Evolutionary conservation across 108 stramenopile species (phyloP).

Genomic region (Nitzschia sp.): DNA sequence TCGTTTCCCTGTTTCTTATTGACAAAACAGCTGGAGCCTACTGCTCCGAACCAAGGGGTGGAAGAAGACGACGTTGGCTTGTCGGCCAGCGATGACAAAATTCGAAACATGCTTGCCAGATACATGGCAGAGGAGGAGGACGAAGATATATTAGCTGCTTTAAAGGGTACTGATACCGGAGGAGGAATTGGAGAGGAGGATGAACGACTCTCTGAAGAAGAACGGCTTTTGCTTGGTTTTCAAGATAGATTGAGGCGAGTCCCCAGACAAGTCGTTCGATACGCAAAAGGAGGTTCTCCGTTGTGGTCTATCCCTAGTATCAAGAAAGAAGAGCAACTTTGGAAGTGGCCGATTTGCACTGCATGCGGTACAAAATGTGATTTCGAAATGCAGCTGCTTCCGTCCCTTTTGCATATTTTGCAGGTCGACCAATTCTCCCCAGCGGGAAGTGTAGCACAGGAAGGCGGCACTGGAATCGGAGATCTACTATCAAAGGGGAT

Average conservation of each 20-base stretch:
- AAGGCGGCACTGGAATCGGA: not conserved
- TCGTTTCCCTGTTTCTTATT: constrained; percentile 47
- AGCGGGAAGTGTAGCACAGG: not conserved
- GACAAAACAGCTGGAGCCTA: constrained; percentile 58
- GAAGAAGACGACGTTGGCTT: constrained; percentile 77
- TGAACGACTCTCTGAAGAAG: constrained; percentile 69
- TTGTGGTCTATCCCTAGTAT: constrained; percentile 77
- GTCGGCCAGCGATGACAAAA: constrained; percentile 56
- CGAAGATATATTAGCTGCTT: constrained; percentile 62
- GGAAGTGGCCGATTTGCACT: constrained; percentile 32
- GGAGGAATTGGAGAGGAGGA: constrained; percentile 57
- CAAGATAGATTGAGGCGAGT: constrained; percentile 66
- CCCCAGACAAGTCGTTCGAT: constrained; percentile 77
- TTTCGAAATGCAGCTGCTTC: constrained; percentile 79
- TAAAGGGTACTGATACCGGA: constrained; percentile 34
- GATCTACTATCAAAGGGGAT: constrained; percentile 56
- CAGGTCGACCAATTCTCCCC: constrained; percentile 33
- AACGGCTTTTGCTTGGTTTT: constrained; percentile 67
- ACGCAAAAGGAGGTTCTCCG: constrained; percentile 75
- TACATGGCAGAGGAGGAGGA: constrained; percentile 90
- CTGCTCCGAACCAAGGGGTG: constrained; percentile 16
- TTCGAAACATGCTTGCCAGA: constrained; percentile 72
- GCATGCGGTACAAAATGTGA: constrained; percentile 48
- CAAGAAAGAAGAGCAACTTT: constrained; percentile 14
- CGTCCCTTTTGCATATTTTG: constrained; percentile 70